Conservation (phyloP, 2,329 filamentous ascomycete species). For the Chaetomium globosum region DNA sequence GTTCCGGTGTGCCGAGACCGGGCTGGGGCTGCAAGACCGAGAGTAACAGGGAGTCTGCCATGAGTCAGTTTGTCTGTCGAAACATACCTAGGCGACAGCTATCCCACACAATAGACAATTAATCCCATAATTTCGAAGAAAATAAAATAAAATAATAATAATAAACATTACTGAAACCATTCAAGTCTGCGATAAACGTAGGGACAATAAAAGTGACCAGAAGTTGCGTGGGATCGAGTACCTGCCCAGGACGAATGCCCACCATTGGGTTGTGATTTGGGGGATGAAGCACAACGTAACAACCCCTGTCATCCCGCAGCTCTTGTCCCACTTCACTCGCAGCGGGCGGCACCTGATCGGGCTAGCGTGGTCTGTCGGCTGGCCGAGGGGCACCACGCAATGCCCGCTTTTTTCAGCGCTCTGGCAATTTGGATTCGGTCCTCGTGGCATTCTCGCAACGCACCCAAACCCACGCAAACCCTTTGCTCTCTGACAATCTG, state of each 20-base stretch:
- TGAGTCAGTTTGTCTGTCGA: background rate
- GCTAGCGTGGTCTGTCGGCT: conserved; percentile 26
- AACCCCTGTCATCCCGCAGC: conserved; percentile 7
- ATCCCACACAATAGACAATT: too few relatives aligned
- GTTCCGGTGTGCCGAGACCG: background rate
- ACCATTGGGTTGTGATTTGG: background rate
- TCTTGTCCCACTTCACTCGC: conserved; percentile 2
- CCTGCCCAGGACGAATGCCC: too few relatives aligned
- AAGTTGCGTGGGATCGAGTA: too few relatives aligned
- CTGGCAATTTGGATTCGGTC: conserved; percentile 28
- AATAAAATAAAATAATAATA: too few relatives aligned
- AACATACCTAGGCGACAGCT: too few relatives aligned
- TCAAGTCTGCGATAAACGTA: too few relatives aligned
- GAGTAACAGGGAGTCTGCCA: background rate
- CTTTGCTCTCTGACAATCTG: conserved; percentile 31
- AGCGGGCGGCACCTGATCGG: conserved; percentile 1
- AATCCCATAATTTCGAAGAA: too few relatives aligned
- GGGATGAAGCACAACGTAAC: background rate
- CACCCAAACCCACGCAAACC: conserved; percentile 24
- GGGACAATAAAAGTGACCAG: too few relatives aligned
- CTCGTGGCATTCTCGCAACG: conserved; percentile 36
- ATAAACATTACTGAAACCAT: too few relatives aligned
- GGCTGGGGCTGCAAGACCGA: background rate
- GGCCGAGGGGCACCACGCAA: conserved; percentile 25
- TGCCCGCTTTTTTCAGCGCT: conserved; percentile 29